Evolutionary conservation across 1,284 basidiomycete genomes (phyloP), one percentile per base, ranked within the genome.

Genomic region (Apiotrichum laibachii): DNA sequence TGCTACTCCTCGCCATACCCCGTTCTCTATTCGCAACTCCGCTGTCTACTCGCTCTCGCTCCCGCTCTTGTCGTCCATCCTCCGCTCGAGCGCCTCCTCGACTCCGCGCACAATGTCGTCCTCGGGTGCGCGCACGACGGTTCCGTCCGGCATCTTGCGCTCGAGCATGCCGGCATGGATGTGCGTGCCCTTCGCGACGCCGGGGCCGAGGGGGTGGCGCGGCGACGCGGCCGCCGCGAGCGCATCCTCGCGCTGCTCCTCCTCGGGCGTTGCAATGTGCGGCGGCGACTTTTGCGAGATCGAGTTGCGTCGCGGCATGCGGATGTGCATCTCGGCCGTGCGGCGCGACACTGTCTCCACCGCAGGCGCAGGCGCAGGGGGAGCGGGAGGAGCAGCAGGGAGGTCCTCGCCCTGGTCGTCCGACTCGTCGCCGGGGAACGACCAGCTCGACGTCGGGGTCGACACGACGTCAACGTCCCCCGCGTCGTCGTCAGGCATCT

Each of bases 61-160:
- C 33, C 35, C 9, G 31, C 39, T 55, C 46, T 39, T 16, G 16
- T 4, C 11, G 31, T 53, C 57, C 2, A 62, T 42, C 31, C 57
- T 48, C 31, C 53, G 56, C 50, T 55, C 66, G 39, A 60, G 49
- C 22, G 64, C 72, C 37, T 70, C 74, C 59, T 74, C 71, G 11
- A 74, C 68, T 5, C 70, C 73, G 35, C 68, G 58, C 18, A 71
- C 71, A 35, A 78, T 67, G 53, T 79, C 77, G 66, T 79, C 77
- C 60, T 72, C 68, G 4, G 77, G 76, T 1, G 74, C 77, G 8
- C 63, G 57, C 5, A 79, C 67, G 37, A 53, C 64, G 19, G 66
- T 50, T 15, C 62, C 62, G 16, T 75, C 77, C 35, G 63, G 63
- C 35, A 79, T 69, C 39, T 67, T 62, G 19, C 71, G 66, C 65